Percentiles rank a stretch among this genome's conserved stretches.
Evolutionary conservation across 2,329 filamentous ascomycete species (phyloP).

Genomic region (Talaromyces funiculosus): DNA sequence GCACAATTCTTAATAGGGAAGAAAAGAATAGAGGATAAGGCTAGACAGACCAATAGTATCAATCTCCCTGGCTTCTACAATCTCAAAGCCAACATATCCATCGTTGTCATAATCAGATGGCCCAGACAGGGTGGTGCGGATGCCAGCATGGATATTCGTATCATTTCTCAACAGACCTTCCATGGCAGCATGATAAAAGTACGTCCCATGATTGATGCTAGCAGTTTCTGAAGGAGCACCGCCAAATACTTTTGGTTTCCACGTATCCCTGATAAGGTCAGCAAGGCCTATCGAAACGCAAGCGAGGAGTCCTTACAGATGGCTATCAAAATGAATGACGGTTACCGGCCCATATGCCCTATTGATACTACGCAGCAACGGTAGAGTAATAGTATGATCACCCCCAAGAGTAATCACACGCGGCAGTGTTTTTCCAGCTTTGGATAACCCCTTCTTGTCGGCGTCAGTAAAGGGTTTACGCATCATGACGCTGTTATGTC

Average conservation of each 20-base stretch:
- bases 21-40: neutral
- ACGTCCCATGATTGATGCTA: constrained; percentile 79
- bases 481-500: constrained; percentile 69
- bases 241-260: constrained; percentile 82
- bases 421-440: constrained; percentile 69
- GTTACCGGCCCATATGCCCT: constrained; percentile 64
- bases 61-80: constrained; percentile 69
- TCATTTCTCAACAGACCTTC: constrained; percentile 76
- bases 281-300: neutral
- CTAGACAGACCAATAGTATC: constrained; percentile 51
- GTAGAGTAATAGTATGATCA: constrained; percentile 43
- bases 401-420: constrained; percentile 67
- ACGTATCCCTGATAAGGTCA: constrained; percentile 43
- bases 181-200: constrained; percentile 76
- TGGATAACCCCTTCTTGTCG: constrained; percentile 60
- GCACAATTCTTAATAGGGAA: too few species aligned
- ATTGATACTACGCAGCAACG: constrained; percentile 52
- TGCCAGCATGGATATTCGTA: constrained; percentile 81
- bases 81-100: constrained; percentile 77
- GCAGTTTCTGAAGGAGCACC: constrained; percentile 71
- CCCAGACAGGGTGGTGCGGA: constrained; percentile 73
- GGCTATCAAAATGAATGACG: constrained; percentile 59
- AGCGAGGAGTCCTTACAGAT: constrained; percentile 39
- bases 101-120: constrained; percentile 80
- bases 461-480: constrained; percentile 65